phyloP scores from a whole-genome alignment of 2,329 filamentous ascomycete species.

The Alternaria longipes region DNA sequence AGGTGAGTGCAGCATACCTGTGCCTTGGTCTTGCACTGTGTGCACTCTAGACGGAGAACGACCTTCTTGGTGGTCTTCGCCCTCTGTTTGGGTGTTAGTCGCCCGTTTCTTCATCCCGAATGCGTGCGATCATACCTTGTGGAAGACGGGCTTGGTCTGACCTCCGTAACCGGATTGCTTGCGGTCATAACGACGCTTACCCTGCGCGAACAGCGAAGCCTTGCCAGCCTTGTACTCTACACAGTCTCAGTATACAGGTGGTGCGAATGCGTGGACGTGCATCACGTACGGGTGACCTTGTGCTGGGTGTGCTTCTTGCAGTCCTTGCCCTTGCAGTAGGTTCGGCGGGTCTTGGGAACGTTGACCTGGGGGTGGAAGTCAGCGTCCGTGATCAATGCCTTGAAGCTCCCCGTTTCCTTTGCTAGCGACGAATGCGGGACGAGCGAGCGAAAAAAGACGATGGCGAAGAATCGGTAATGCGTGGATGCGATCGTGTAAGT shows the following conservation, averaged over 20 bases:
- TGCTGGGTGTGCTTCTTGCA: conserved; percentile 68
- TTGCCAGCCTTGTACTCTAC: conserved; percentile 92
- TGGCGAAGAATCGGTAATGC: neutral
- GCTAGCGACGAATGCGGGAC: conserved; percentile 12
- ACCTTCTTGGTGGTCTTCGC: conserved; percentile 99
- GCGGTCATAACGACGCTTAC: conserved; percentile 91
- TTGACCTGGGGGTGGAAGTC: conserved; percentile 73
- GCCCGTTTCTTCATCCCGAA: neutral
- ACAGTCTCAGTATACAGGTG: conserved; percentile 36
- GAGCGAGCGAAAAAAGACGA: conserved; percentile 11
- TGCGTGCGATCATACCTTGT: conserved; percentile 64
- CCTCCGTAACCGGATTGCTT: conserved; percentile 99
- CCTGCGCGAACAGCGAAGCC: conserved; percentile 95
- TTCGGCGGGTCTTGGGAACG: conserved; percentile 97
- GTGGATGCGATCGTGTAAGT: neutral
- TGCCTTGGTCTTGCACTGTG: conserved; percentile 76
- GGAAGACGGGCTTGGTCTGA: conserved; percentile 99
- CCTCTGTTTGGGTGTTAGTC: conserved; percentile 68
- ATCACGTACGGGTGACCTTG: conserved; percentile 49
- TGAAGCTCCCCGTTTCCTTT: neutral
- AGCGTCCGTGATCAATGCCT: conserved; percentile 22
- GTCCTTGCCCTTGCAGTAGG: conserved; percentile 96
- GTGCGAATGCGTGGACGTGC: conserved; percentile 5
- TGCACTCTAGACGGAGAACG: conserved; percentile 97
- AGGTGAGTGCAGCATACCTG: conserved; percentile 32